Evolutionary conservation across 441 rosid species (phyloP), one percentile per base, ranked within the genome.

Genomic region (Erodium trifolium): DNA sequence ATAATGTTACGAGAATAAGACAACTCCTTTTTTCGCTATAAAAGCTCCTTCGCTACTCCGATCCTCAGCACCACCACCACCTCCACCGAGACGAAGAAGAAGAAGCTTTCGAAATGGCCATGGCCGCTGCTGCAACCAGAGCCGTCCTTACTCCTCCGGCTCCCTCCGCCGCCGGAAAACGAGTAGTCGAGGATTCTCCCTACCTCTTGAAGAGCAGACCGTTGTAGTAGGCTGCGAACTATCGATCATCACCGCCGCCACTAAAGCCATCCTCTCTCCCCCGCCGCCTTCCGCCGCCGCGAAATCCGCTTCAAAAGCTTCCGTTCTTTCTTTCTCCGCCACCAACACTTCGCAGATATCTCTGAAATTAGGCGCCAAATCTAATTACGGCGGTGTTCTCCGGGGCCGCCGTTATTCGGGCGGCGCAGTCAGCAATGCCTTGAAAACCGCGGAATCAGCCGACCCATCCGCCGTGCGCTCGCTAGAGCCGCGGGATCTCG

Each of bases 91-190:
- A 7, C 4, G 41, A 7, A 37, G 45, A 4, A 37, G 45, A 4
- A 39, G 45, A 39, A 39, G 45, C 45, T 39, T 9, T 9, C 6
- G 9, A 39, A 39, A 39, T 39, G 45, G 45, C 39, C 45, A 74
- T 76, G 68, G 78, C 80, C 59, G 17, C 75, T 43, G 53, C 84
- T 12, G 35, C 73, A 64, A 23, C 73, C 75, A 72, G 65, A 57
- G 7, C 73, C 69, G 0, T 23, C 27, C 27, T 23, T 23, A 23
- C 27, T 23, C 27, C 27, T 23, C 27, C 27, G 27, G 27, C 27
- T 23, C 27, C 27, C 27, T 23, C 27, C 27, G 27, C 27, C 27
- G 0, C 27, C 27, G 27, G 27, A n/a, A n/a, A n/a, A n/a, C n/a
- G n/a, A n/a, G n/a, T n/a, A n/a, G n/a, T n/a, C n/a, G n/a, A n/a